Conservation (phyloP, 2,329 filamentous ascomycete genomes). For the Lecanicillium sp. region DNA sequence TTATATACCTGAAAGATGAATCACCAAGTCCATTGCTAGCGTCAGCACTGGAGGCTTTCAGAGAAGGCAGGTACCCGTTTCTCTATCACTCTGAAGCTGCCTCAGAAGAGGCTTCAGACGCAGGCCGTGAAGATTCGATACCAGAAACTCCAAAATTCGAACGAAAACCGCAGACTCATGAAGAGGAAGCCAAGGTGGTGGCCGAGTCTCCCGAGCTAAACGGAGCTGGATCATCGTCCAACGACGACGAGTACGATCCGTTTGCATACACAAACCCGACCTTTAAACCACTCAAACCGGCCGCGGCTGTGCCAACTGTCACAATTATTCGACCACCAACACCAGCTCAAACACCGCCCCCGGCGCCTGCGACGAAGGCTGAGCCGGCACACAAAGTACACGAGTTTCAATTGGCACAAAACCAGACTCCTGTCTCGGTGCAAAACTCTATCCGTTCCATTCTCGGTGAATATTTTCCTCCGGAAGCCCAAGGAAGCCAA, state of each 20-base stretch:
- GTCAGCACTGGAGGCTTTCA: conserved; percentile 38
- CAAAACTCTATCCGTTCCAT: conserved; percentile 50
- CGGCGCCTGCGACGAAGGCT: conserved; percentile 5
- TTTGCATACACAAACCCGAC: conserved; percentile 28
- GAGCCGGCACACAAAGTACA: conserved; percentile 28
- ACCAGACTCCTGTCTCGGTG: conserved; percentile 40
- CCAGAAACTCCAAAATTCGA: no score
- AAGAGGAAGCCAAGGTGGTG: no score
- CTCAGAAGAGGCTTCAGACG: no score
- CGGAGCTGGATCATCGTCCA: neutral
- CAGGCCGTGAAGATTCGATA: no score
- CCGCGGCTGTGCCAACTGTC: conserved; percentile 14
- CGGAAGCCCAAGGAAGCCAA: conserved; percentile 35
- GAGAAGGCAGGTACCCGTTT: conserved; percentile 8
- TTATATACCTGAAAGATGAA: conserved; percentile 44
- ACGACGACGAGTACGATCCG: conserved; percentile 37
- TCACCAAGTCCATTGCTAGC: conserved; percentile 33
- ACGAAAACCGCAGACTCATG: no score
- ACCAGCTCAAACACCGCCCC: conserved; percentile 34
- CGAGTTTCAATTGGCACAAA: conserved; percentile 31
- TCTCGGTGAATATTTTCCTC: conserved; percentile 41
- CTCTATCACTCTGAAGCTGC: neutral
- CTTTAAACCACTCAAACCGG: conserved; percentile 14
- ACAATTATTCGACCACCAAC: conserved; percentile 29
- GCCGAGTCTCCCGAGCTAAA: no score